These are phyloP conservation scores for Durio zibethinus DNA, from an alignment of 345 rosid genomes.

Conservation along the genomic window DNA sequence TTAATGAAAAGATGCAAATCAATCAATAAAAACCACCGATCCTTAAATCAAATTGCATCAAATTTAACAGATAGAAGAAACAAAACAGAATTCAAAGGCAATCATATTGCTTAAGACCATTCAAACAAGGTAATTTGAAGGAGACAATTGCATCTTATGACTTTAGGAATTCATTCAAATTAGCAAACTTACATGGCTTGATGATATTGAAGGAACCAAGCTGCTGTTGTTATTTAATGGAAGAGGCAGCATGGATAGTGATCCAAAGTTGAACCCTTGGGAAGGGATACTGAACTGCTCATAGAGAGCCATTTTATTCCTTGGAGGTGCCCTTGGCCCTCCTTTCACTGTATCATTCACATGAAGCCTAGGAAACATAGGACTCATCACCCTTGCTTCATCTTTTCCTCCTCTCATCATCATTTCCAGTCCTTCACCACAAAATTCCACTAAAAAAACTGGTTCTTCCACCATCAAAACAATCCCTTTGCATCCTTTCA, in stretches of 20 bases:
- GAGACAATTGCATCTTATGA: not conserved
- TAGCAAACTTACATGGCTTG: constrained; percentile 38
- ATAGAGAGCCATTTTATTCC: constrained; percentile 78
- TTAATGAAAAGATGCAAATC: not conserved
- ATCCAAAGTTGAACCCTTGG: constrained; percentile 36
- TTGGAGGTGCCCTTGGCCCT: constrained; percentile 68
- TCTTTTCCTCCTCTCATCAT: constrained; percentile 45
- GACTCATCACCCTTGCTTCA: constrained; percentile 42
- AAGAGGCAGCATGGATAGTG: constrained; percentile 35
- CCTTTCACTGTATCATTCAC: constrained; percentile 63
- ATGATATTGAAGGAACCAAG: constrained; percentile 37
- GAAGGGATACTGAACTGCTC: constrained; percentile 64
- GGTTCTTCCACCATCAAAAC: constrained; percentile 1
- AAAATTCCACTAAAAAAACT: constrained; percentile 19
- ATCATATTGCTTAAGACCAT: not conserved
- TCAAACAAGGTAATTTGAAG: not conserved
- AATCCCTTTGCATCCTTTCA: constrained; percentile 21
- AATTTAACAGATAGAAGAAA: not conserved
- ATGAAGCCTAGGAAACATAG: constrained; percentile 71
- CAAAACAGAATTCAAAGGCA: not conserved
- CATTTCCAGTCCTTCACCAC: constrained; percentile 10
- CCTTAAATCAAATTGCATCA: not conserved
- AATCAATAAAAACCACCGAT: not conserved
- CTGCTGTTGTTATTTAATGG: constrained; percentile 23
- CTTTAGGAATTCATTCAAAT: not conserved